Evolutionary conservation across 2,329 filamentous ascomycete genomes (phyloP), one percentile per base, ranked within the genome.

Genomic region (Aplosporella prunicola): DNA sequence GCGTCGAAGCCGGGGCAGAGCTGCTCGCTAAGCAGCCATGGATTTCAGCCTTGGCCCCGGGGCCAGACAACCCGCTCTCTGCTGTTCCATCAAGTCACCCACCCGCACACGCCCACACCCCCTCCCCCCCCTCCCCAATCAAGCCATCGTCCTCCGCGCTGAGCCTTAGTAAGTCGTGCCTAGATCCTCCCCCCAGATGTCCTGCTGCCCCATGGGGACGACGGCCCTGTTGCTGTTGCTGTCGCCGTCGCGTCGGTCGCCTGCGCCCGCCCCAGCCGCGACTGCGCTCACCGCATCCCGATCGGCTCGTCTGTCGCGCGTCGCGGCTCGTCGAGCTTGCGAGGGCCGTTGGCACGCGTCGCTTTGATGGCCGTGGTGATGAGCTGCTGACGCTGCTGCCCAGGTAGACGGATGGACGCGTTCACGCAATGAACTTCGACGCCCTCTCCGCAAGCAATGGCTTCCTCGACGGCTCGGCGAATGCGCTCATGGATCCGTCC

Each of bases 401-500:
- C 22, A 38, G 35, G 35, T 29, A 35, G 38, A 24, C 32, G 25
- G 38, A 40, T 40, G 38, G 38, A 40, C 38, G 38, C 27, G 32
- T 40, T 20, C 38, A 14, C 43, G 41, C 42, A 23, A 45, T 43
- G 41, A 43, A 43, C 35, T 40, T 32, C 40, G 36, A 39, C 35
- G 41, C 40, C 33, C 39, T 38, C 31, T 43, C 32, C 32, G 39
- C 30, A 32, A 44, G 42, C 39, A 45, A 46, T 45, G 43, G 39
- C 45, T 48, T 42, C 38, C 42, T 42, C 39, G 35, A 44, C 38
- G n/a, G n/a, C n/a, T 40, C 40, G 33, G 23, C 38, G 31, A 43
- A 42, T 35, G 36, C 39, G 24, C 33, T 57, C 55, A 53, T 60
- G 43, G 57, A 60, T 43, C 56, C 57, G n/a, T 58, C 54, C 50